Base-by-base conservation (phyloP, 352 stramenopile genomes). In the Globisporangium nodosum region DNA sequence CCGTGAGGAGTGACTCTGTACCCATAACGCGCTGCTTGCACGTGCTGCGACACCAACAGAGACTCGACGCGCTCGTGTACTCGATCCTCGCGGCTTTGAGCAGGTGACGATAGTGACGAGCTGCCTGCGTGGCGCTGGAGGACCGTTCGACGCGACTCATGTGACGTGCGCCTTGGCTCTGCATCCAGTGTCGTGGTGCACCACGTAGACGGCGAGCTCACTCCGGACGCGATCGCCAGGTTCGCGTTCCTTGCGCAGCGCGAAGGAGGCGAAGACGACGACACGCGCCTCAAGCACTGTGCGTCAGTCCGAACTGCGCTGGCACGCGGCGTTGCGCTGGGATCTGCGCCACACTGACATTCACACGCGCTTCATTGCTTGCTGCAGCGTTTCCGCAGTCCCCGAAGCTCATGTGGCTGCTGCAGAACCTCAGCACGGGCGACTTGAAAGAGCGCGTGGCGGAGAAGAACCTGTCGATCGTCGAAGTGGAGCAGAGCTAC, bases 391-490 rank as follows among this genome's bases (percentile, higher is more conserved):
- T 91, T 56, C 79, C 81, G 8, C 83, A 93, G n/a, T 70, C 63
- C 1, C 83, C 83, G 33, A 90, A 87, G 63, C 64, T 93, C 27
- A 27, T 88, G 24, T 93, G 83, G 83, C 63, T 90, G 24, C 56
- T 91, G 50, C 75, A 87, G 53, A 88, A 91, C 56, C 60, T 85
- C 3, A 75, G 69, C 8, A 81, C 73, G 1, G 68, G 66, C 33
- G 61, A 85, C n/a, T 20, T 93, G 47, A 93, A 93, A 55, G 73
- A 90, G 16, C 60, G 70, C n/a, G 63, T 86, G 5, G 70, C 71
- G 0, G 74, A 70, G 15, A 87, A 69, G 52, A 82, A 74, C 5
- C 54, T 88, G 45, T 76, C 78, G 2, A 56, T 74, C 9, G 75
- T 83, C 39, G 73, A 91, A 35, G 59, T 73, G 1, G 83, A 93